These are phyloP conservation scores for Phragmites australis DNA, from an alignment of 176 grass and related monocot species.

Conservation along the genomic window DNA sequence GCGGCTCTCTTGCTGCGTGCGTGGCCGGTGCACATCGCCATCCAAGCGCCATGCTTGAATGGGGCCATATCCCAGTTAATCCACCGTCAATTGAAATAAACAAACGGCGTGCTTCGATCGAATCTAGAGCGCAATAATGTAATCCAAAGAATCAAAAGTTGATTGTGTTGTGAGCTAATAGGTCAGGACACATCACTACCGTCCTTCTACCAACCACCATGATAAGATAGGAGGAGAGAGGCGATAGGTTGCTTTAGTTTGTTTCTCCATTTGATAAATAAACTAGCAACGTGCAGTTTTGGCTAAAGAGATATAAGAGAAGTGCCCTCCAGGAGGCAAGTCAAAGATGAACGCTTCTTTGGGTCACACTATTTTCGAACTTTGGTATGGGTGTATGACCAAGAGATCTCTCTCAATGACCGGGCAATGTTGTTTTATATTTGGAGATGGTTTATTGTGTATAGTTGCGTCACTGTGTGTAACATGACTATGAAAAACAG, in stretches of 20 bases:
- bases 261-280: conserved; percentile 42
- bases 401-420: background rate
- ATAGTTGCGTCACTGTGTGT: background rate
- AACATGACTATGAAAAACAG: background rate
- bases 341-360: conserved; percentile 34
- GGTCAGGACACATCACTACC: too few relatives aligned
- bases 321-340: background rate
- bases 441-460: background rate
- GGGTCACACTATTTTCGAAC: conserved; percentile 11
- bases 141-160: background rate
- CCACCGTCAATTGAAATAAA: background rate
- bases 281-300: background rate
- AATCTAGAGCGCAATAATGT: background rate
- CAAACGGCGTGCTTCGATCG: background rate
- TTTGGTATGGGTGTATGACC: background rate
- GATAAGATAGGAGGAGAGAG: conserved; percentile 42
- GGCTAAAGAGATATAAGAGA: conserved; percentile 23
- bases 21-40: background rate
- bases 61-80: background rate
- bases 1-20: too few relatives aligned
- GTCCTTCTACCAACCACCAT: conserved; percentile 33
- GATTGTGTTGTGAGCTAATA: too few relatives aligned
- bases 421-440: background rate
- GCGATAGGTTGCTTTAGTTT: conserved; percentile 48
- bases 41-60: background rate